These are phyloP conservation scores for Cryptococcus sp. DNA, from an alignment of 1,284 basidiomycete genomes.

Conservation along the genomic window DNA sequence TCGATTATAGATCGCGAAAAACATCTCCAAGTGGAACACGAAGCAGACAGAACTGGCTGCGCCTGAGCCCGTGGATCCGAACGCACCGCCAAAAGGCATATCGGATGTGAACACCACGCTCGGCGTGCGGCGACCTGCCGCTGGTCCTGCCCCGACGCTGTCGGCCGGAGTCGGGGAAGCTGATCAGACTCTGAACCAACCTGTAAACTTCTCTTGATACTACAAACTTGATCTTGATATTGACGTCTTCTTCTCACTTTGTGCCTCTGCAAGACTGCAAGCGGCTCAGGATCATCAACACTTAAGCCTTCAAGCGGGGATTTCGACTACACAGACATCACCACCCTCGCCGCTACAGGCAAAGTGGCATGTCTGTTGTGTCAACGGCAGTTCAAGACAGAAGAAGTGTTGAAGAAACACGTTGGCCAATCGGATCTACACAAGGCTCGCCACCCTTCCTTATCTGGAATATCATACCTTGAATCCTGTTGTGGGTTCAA, in stretches of 20 bases:
- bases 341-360: slow-evolving; percentile 40
- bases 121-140: slow-evolving; percentile 14
- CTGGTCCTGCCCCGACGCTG: background rate
- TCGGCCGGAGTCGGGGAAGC: no score
- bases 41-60: slow-evolving; percentile 74
- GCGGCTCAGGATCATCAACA: slow-evolving; percentile 6
- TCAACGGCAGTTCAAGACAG: slow-evolving; percentile 82
- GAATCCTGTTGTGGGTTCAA: slow-evolving; percentile 29
- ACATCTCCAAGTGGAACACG: slow-evolving; percentile 93
- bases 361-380: slow-evolving; percentile 83
- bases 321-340: slow-evolving; percentile 73
- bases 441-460: slow-evolving; percentile 64
- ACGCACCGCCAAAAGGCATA: slow-evolving; percentile 28
- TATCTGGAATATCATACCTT: slow-evolving; percentile 12
- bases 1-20: slow-evolving; percentile 69
- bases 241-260: slow-evolving; percentile 6
- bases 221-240: slow-evolving; percentile 11
- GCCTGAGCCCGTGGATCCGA: slow-evolving; percentile 29
- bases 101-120: slow-evolving; percentile 43
- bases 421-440: slow-evolving; percentile 88
- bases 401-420: slow-evolving; percentile 80
- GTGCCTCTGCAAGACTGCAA: slow-evolving; percentile 4
- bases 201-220: slow-evolving; percentile 15
- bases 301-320: slow-evolving; percentile 55
- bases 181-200: slow-evolving; percentile 2